Percentiles rank a stretch among this genome's conserved stretches.
Evolutionary conservation across 768 basidiomycete genomes (phyloP).

Genomic region (Tubosaeta sp.): DNA sequence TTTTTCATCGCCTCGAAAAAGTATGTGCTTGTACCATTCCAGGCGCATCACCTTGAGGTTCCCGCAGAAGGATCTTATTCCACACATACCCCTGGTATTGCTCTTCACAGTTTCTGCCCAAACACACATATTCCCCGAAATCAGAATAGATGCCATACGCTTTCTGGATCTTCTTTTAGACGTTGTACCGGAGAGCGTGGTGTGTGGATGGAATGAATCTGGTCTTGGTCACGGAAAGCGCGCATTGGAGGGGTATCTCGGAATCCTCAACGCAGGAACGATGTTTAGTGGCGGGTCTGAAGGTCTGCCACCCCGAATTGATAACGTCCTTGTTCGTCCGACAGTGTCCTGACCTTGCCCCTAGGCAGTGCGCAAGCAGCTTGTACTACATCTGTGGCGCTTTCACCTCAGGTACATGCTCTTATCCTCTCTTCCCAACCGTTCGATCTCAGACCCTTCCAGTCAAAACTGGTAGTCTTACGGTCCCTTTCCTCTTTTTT

Average conservation of each 20-base stretch:
- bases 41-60: slow-evolving; percentile 5
- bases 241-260: slow-evolving; percentile 75
- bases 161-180: slow-evolving; percentile 74
- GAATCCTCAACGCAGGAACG: slow-evolving; percentile 68
- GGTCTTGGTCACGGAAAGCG: slow-evolving; percentile 52
- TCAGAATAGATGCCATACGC: slow-evolving; percentile 83
- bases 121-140: slow-evolving; percentile 93
- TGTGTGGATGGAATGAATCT: slow-evolving; percentile 62
- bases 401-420: slow-evolving; percentile 53
- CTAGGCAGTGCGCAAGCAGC: slow-evolving; percentile 39
- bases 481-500: slow-evolving; percentile 71
- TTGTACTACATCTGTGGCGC: slow-evolving; percentile 59
- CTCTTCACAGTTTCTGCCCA: slow-evolving; percentile 88
- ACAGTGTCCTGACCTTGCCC: background rate
- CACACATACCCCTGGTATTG: slow-evolving; percentile 72
- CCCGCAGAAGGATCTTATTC: slow-evolving; percentile 59
- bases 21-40: slow-evolving; percentile 34
- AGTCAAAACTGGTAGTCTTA: slow-evolving; percentile 80
- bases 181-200: slow-evolving; percentile 60
- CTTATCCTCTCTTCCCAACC: background rate
- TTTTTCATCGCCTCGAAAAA: slow-evolving; percentile 56
- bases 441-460: slow-evolving; percentile 8
- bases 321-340: background rate
- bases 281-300: slow-evolving; percentile 50
- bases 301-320: slow-evolving; percentile 33